Conservation (phyloP, 192 early-diverging fungal species). For the Coemansia sp. region DNA sequence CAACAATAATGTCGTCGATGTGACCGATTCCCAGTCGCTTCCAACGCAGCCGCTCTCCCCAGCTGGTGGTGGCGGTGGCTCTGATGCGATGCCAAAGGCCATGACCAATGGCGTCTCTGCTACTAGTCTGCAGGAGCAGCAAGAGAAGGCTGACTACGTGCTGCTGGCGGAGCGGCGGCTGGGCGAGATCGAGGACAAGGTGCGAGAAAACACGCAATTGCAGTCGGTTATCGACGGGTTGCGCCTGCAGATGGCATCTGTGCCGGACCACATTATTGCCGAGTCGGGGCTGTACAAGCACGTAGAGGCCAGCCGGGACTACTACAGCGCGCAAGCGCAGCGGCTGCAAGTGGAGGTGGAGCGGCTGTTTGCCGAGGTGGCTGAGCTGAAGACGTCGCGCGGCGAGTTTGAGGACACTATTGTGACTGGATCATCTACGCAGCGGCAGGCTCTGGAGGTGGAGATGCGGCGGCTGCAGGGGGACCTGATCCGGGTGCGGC, state of each 20-base stretch:
- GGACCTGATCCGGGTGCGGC: constrained; percentile 56
- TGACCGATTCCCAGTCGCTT: not conserved
- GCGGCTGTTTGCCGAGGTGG: constrained; percentile 44
- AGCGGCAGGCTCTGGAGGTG: constrained; percentile 51
- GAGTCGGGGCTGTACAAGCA: constrained; percentile 57
- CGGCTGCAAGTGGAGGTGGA: constrained; percentile 49
- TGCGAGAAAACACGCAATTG: constrained; percentile 53
- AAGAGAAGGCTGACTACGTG: constrained; percentile 49
- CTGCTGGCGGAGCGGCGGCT: constrained; percentile 50
- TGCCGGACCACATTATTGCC: constrained; percentile 54
- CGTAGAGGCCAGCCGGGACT: constrained; percentile 45
- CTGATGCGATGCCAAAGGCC: not conserved
- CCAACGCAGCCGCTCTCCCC: constrained; percentile 1
- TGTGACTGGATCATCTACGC: constrained; percentile 33
- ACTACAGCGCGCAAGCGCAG: constrained; percentile 49
- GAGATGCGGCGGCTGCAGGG: constrained; percentile 56
- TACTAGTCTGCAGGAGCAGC: constrained; percentile 31
- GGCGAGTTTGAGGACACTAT: constrained; percentile 44
- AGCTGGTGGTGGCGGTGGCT: not conserved
- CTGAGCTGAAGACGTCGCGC: constrained; percentile 40
- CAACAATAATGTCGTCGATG: not conserved
- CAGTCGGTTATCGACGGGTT: constrained; percentile 52
- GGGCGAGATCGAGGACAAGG: constrained; percentile 54
- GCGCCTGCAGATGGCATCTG: constrained; percentile 45
- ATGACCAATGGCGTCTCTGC: constrained; percentile 6